A percentile compares a stretch with the other conserved stretches of the same genome.
Conservation (phyloP, 208 protist genomes). For the Trypanosoma rangeli region DNA sequence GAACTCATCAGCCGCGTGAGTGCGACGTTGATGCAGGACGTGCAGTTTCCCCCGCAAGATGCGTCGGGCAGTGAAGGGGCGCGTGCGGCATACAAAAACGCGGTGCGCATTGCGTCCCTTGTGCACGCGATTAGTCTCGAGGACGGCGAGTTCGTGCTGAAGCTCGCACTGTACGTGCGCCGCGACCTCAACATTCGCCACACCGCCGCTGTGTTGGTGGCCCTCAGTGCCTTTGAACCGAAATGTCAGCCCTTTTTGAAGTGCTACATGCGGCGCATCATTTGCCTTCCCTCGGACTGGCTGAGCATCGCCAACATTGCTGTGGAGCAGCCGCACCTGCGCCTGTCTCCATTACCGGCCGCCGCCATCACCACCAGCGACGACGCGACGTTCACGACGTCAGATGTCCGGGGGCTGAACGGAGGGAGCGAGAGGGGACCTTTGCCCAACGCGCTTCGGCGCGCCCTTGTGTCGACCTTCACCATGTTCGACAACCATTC, state of each 20-base stretch:
- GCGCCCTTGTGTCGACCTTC: constrained; percentile 86
- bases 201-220: constrained; percentile 90
- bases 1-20: constrained; percentile 80
- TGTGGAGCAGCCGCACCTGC: constrained; percentile 22
- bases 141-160: constrained; percentile 90
- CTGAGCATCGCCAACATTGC: constrained; percentile 89
- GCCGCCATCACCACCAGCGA: background rate
- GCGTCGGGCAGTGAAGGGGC: background rate
- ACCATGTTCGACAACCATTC: constrained; percentile 89
- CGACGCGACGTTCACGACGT: background rate
- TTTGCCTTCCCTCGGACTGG: constrained; percentile 94
- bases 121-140: constrained; percentile 58
- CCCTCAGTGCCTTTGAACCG: constrained; percentile 74
- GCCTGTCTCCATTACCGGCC: background rate
- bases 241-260: constrained; percentile 82
- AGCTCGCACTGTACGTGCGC: constrained; percentile 91
- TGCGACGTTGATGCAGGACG: constrained; percentile 77
- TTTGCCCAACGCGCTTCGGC: constrained; percentile 86
- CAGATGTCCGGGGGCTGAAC: background rate
- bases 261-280: constrained; percentile 79
- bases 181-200: constrained; percentile 91
- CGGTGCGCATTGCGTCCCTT: constrained; percentile 41
- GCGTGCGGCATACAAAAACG: background rate
- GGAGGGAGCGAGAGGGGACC: background rate
- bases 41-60: background rate